A percentile compares a stretch with the other conserved stretches of the same genome.
phyloP scores from a whole-genome alignment of 805 yeast species.

The Barnettozyma siamensis region DNA sequence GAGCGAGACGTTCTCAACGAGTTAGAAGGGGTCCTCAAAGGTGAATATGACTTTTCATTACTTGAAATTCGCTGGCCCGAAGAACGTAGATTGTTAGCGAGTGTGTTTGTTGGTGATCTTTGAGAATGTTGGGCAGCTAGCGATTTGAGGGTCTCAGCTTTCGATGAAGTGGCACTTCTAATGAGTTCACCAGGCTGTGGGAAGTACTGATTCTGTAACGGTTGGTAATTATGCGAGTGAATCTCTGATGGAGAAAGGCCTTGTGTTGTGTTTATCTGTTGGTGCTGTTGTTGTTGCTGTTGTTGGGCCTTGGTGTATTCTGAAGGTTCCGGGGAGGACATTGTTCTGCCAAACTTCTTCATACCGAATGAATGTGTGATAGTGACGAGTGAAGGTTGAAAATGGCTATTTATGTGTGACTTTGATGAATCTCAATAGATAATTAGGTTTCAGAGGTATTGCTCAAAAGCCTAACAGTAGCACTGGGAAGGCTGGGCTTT shows the following conservation, averaged over 20 bases:
- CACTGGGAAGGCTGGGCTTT: background rate
- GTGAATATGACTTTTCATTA: slow-evolving; percentile 20
- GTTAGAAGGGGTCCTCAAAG: slow-evolving; percentile 22
- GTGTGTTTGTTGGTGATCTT: slow-evolving; percentile 18
- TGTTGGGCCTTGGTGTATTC: slow-evolving; percentile 1
- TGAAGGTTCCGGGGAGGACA: slow-evolving; percentile 14
- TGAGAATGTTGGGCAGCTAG: slow-evolving; percentile 8
- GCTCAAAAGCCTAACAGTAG: no score
- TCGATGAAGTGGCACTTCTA: slow-evolving; percentile 9
- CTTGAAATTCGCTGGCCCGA: slow-evolving; percentile 18
- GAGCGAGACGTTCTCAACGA: slow-evolving; percentile 15
- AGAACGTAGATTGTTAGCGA: slow-evolving; percentile 15
- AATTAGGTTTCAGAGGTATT: no score
- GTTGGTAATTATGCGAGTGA: slow-evolving; percentile 4
- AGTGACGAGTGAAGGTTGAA: no score
- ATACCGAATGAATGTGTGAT: slow-evolving; percentile 4
- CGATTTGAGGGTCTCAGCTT: slow-evolving; percentile 3
- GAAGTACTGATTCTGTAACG: slow-evolving; percentile 1
- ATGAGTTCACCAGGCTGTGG: slow-evolving; percentile 7
- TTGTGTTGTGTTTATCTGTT: background rate
- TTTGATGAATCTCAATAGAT: no score
- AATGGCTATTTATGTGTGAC: no score
- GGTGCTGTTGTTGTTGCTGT: slow-evolving; percentile 2
- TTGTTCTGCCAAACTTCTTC: slow-evolving; percentile 14
- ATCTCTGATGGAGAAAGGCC: slow-evolving; percentile 6